Conservation (phyloP, 2,329 filamentous ascomycete species). For the Plenodomus lindquistii region DNA sequence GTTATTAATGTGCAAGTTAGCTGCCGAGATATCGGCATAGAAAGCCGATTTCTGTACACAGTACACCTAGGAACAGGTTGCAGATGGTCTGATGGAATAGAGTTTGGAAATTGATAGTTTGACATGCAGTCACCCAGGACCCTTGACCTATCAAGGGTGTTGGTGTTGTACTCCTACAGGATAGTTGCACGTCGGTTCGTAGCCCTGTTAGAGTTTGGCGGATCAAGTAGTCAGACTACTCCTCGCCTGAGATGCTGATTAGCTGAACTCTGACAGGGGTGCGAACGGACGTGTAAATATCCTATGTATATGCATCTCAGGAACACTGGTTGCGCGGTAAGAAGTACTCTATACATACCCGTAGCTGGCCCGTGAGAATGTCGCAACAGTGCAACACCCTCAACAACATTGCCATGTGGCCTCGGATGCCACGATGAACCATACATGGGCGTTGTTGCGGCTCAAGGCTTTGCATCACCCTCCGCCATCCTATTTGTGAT, state of each 20-base stretch:
- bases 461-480: slow-evolving; percentile 3
- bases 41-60: neutral
- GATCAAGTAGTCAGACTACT: too few relatives aligned
- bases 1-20: neutral
- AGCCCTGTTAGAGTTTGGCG: too few relatives aligned
- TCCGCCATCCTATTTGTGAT: slow-evolving; percentile 6
- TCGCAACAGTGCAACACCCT: slow-evolving; percentile 1
- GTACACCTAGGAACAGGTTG: neutral
- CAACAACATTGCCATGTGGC: slow-evolving; percentile 1
- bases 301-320: too few relatives aligned
- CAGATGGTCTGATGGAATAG: neutral
- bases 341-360: neutral
- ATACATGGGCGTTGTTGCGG: slow-evolving; percentile 5
- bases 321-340: neutral
- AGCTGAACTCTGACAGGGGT: too few relatives aligned
- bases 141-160: too few relatives aligned
- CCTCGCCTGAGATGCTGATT: too few relatives aligned
- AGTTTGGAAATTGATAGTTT: neutral
- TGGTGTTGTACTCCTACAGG: too few relatives aligned
- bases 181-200: too few relatives aligned
- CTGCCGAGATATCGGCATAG: neutral
- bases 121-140: neutral
- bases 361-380: slow-evolving; percentile 1
- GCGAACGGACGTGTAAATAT: too few relatives aligned
- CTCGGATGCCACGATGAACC: neutral